Conservation (phyloP, 345 rosid genomes). For the Populus ilicifolia region DNA sequence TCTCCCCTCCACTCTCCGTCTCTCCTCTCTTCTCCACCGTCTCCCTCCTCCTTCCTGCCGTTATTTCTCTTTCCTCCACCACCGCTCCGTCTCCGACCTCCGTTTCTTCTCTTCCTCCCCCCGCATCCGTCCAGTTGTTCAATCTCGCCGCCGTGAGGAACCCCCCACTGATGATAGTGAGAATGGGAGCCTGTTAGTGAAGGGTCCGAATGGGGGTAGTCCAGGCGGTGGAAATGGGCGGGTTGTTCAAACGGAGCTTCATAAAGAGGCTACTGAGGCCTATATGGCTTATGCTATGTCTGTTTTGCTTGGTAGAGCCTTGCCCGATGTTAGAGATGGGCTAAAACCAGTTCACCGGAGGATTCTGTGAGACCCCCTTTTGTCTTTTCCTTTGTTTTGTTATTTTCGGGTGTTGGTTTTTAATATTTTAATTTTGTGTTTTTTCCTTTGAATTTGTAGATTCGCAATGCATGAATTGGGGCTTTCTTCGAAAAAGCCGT, state of each 20-base stretch:
- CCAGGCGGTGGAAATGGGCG: constrained; percentile 33
- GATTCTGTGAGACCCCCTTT: constrained; percentile 52
- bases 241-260: constrained; percentile 65
- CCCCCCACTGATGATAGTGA: constrained; percentile 17
- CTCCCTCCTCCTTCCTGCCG: constrained; percentile 20
- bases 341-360: constrained; percentile 94
- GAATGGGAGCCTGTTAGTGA: constrained; percentile 48
- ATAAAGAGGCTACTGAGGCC: constrained; percentile 84
- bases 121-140: constrained; percentile 1
- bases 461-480: constrained; percentile 96
- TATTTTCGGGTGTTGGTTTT: not conserved
- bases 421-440: not conserved
- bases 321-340: constrained; percentile 94
- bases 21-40: constrained; percentile 48
- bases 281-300: constrained; percentile 92
- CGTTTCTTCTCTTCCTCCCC: constrained; percentile 26
- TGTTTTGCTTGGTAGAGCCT: constrained; percentile 86
- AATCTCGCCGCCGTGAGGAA: constrained; percentile 30
- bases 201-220: constrained; percentile 24
- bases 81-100: constrained; percentile 36
- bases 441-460: constrained; percentile 32
- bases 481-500: constrained; percentile 81
- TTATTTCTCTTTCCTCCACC: constrained; percentile 26
- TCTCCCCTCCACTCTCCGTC: constrained; percentile 60
- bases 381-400: not conserved